phyloP scores from a whole-genome alignment of 345 rosid species.

The Eucalyptus pumila region DNA sequence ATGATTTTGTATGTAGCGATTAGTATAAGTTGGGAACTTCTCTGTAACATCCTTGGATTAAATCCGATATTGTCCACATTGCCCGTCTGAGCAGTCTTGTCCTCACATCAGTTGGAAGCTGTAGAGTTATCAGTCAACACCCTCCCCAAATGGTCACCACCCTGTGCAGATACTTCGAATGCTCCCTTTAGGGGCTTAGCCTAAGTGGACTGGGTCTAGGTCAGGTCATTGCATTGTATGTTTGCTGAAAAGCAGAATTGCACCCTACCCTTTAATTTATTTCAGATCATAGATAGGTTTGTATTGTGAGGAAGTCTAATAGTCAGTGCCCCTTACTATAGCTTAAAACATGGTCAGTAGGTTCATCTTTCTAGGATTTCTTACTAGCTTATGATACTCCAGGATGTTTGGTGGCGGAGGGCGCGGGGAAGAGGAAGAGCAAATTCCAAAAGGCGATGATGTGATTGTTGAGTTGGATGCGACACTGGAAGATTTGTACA shows the following conservation, averaged over 20 bases:
- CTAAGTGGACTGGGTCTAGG: not conserved
- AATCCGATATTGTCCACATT: not conserved
- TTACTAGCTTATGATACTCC: not conserved
- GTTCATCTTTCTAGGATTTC: not conserved
- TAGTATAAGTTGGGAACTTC: not conserved
- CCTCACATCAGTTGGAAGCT: not conserved
- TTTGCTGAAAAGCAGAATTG: not conserved
- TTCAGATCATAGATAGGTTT: not conserved
- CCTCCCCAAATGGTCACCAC: not conserved
- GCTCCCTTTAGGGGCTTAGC: not conserved
- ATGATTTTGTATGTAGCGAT: not conserved
- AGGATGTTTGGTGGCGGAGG: constrained; percentile 94
- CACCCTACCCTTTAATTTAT: not conserved
- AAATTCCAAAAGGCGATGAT: constrained; percentile 80
- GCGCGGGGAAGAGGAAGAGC: constrained; percentile 82
- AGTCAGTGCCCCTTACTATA: not conserved
- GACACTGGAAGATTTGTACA: constrained; percentile 86
- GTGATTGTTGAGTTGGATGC: constrained; percentile 94
- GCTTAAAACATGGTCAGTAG: not conserved
- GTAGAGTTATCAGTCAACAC: not conserved
- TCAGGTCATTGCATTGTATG: not conserved
- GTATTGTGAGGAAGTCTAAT: not conserved
- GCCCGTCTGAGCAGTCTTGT: not conserved
- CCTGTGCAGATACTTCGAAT: not conserved
- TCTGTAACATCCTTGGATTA: not conserved